Base-by-base conservation (phyloP, 441 rosid species). In the Theobroma grandiflorum region DNA sequence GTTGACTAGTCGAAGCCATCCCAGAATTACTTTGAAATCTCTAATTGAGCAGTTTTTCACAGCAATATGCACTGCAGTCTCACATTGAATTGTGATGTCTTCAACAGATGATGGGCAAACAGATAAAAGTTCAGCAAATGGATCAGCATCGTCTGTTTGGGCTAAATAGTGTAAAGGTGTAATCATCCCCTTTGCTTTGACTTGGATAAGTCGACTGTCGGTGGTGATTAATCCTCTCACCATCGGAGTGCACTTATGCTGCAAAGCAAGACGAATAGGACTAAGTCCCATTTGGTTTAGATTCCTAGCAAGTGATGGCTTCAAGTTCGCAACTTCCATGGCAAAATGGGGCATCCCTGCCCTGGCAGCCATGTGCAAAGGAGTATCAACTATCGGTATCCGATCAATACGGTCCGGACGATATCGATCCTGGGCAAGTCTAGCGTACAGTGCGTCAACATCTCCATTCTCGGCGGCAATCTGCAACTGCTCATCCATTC, bases 91-190 rank as follows among this genome's bases (percentile, higher is more conserved):
- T 0, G 91, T 91, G 82, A 84, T 37, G 72, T 88, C 90, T 80
- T 87, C 82, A 0, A 91, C 26, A 0, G 90, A 80, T 22, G 81
- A 78, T 0, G 91, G 88, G 16, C 84, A 84, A 58, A 42, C 20
- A 2, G 7, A 73, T 59, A 91, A 84, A 63, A 88, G 78, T 77
- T 83, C 89, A 22, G 79, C 80, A 68, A 89, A 59, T 18, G 87
- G 59, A 7, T 82, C 79, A 1, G 58, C 20, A 66, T 82, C 35
- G 16, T 75, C 89, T 3, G 4, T 61, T 71, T 62, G 57, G 31
- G 86, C 89, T 31, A 80, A 85, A 7, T 63, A 37, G 79, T 88
- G 94, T 42, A 91, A 78, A 38, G 90, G 82, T 0, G 90, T 89
- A 2, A 78, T 61, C 40, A 87, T 78, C 52, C 78, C 84, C 57